A percentile compares a stretch with the other conserved stretches of the same genome.
Conservation (phyloP, 2,329 filamentous ascomycete genomes). For the Juglanconis sp. region DNA sequence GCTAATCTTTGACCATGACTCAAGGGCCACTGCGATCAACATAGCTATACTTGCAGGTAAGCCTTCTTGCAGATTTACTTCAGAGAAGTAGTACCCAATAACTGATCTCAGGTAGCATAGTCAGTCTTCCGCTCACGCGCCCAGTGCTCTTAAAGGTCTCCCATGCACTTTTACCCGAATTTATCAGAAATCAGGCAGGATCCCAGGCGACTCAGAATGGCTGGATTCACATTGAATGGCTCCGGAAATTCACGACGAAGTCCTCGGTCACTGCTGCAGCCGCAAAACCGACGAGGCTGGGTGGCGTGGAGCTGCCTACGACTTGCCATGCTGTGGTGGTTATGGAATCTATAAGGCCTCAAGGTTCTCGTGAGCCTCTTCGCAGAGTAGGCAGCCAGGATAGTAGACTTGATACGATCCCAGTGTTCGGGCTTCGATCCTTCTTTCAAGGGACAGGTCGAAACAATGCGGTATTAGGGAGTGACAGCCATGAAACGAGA, state of each 20-base stretch:
- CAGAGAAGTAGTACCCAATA: too few species aligned
- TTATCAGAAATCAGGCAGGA: neutral
- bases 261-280: neutral
- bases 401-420: too few species aligned
- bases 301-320: neutral
- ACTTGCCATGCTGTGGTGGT: neutral
- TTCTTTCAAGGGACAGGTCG: too few species aligned
- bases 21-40: constrained; percentile 1
- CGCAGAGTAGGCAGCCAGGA: too few species aligned
- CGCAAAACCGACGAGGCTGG: neutral
- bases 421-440: too few species aligned
- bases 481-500: too few species aligned
- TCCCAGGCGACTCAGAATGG: neutral
- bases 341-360: too few species aligned
- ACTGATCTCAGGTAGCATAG: neutral
- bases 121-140: neutral
- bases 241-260: constrained; percentile 1
- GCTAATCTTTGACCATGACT: neutral
- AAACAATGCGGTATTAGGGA: too few species aligned
- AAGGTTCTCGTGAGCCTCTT: too few species aligned
- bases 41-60: constrained; percentile 4
- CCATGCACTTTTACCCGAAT: neutral
- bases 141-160: neutral
- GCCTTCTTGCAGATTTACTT: neutral
- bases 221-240: constrained; percentile 3